These are phyloP conservation scores for Blakeslea trispora DNA, from an alignment of 371 early-diverging fungal genomes.

Conservation along the genomic window DNA sequence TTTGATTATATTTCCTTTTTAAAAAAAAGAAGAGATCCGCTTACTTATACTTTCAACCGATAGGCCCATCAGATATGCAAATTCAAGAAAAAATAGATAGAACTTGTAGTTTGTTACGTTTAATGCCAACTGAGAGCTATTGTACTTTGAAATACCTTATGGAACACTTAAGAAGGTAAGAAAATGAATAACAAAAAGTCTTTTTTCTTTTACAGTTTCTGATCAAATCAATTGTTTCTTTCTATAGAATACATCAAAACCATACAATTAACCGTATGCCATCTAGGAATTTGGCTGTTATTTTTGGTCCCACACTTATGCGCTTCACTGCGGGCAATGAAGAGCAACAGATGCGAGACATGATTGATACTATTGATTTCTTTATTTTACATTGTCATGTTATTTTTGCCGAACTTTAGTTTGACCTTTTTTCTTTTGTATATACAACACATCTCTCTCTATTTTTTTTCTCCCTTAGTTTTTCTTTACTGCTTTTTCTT, in stretches of 20 bases:
- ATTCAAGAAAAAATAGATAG: conserved; percentile 22
- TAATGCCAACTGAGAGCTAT: conserved; percentile 44
- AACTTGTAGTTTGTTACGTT: conserved; percentile 29
- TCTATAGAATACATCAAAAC: conserved; percentile 53
- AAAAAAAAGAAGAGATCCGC: too few relatives aligned
- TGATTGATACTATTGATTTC: conserved; percentile 25
- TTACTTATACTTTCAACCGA: not conserved
- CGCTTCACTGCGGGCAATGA: conserved; percentile 34
- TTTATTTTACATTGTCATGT: conserved; percentile 27
- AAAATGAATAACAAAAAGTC: not conserved
- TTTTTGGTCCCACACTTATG: conserved; percentile 93
- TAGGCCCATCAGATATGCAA: conserved; percentile 6
- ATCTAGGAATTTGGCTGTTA: conserved; percentile 85
- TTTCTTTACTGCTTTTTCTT: too few relatives aligned
- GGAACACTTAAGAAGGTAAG: conserved; percentile 40
- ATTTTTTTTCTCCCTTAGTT: too few relatives aligned
- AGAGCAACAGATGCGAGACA: conserved; percentile 23
- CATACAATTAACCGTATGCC: conserved; percentile 82
- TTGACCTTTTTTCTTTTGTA: not conserved
- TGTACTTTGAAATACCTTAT: conserved; percentile 47
- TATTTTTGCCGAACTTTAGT: conserved; percentile 20
- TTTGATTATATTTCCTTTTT: too few relatives aligned
- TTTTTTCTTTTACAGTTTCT: not conserved
- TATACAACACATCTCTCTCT: not conserved
- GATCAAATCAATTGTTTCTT: conserved; percentile 1